These are phyloP conservation scores for Cornus florida DNA, from an alignment of 148 eudicot species.

Conservation along the genomic window DNA sequence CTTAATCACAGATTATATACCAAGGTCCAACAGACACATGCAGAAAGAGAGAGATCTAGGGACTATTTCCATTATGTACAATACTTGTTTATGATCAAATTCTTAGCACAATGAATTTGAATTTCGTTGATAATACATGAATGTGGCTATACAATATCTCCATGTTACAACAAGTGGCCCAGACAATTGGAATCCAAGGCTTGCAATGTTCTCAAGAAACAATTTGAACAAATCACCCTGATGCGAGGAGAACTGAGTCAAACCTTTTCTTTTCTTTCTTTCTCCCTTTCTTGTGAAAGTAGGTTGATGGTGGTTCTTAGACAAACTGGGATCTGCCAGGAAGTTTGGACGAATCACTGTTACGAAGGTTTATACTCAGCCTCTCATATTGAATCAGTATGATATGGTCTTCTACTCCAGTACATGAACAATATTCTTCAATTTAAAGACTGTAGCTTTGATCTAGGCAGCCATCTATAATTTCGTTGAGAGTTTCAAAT, in stretches of 20 bases:
- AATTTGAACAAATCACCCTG: background rate
- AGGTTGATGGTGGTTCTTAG: background rate
- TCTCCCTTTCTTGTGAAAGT: background rate
- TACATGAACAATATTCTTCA: background rate
- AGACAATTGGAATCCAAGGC: background rate
- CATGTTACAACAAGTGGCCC: conserved; percentile 8
- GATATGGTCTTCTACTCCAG: background rate
- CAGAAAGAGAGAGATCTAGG: no score
- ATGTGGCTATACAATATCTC: conserved; percentile 4
- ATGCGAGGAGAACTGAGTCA: background rate
- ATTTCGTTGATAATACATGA: background rate
- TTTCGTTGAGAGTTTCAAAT: no score
- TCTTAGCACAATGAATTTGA: background rate
- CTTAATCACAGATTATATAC: no score
- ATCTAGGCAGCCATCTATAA: background rate
- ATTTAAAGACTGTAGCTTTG: background rate
- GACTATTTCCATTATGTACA: no score
- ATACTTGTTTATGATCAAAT: no score
- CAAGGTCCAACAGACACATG: no score
- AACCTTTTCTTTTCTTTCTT: background rate
- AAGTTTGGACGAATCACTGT: background rate
- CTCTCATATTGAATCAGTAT: background rate
- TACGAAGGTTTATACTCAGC: background rate
- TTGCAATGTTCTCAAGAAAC: background rate
- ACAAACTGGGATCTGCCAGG: background rate